These are phyloP conservation scores for Cryptosporidium sp. DNA, from an alignment of 169 alveolate species.

Conservation along the genomic window DNA sequence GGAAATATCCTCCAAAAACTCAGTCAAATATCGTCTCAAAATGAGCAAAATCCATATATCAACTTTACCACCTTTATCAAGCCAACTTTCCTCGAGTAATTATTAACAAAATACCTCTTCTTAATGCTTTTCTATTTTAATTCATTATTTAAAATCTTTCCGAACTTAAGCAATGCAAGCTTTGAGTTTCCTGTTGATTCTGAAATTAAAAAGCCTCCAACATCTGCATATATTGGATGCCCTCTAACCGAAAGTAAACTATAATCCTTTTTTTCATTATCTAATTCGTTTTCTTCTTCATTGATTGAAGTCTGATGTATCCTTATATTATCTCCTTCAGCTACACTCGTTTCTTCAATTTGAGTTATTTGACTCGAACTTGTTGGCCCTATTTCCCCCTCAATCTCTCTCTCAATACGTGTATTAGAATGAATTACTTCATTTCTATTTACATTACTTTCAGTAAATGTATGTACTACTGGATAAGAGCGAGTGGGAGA, in stretches of 20 bases:
- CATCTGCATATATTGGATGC: constrained; percentile 55
- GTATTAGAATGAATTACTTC: neutral
- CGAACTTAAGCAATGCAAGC: constrained; percentile 7
- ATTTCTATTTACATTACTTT: neutral
- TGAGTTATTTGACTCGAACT: neutral
- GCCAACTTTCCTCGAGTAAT: neutral
- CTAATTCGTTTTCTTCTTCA: neutral
- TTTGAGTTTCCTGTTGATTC: constrained; percentile 37
- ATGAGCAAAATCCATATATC: neutral
- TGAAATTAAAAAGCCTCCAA: constrained; percentile 16
- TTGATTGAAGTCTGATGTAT: neutral
- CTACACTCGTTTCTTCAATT: neutral
- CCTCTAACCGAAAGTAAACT: constrained; percentile 48
- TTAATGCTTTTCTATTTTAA: neutral
- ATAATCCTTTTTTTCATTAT: constrained; percentile 5
- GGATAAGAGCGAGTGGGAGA: neutral
- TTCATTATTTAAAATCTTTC: neutral
- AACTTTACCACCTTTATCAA: constrained; percentile 6
- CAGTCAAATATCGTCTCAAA: constrained; percentile 2
- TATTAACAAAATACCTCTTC: neutral
- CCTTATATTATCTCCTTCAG: neutral
- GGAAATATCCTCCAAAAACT: constrained; percentile 11
- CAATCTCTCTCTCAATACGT: neutral
- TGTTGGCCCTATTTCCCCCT: neutral
- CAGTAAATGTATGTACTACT: neutral